phyloP scores from a whole-genome alignment of 768 basidiomycete genomes.

The Pulveroboletus sp. region DNA sequence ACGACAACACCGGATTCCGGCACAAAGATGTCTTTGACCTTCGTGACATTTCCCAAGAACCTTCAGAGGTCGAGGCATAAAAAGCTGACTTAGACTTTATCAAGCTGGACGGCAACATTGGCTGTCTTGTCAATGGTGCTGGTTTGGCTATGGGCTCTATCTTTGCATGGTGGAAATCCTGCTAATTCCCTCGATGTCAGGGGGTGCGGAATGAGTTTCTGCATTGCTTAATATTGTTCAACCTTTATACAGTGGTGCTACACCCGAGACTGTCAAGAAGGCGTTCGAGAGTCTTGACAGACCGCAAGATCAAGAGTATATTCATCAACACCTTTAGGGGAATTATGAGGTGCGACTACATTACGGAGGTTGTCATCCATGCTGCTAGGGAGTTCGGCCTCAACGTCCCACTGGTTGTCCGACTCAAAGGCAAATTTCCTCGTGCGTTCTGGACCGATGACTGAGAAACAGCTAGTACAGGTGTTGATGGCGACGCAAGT shows the following conservation, averaged over 20 bases:
- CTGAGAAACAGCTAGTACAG: slow-evolving; percentile 78
- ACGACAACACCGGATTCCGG: slow-evolving; percentile 98
- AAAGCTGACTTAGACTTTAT: slow-evolving; percentile 97
- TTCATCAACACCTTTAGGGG: slow-evolving; percentile 99
- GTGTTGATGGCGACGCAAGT: slow-evolving; percentile 69
- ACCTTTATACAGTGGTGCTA: slow-evolving; percentile 71
- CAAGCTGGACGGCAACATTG: slow-evolving; percentile 96
- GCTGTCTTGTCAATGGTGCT: slow-evolving; percentile 97
- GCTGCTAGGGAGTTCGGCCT: slow-evolving; percentile 90
- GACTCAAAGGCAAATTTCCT: slow-evolving; percentile 95
- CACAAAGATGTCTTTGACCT: slow-evolving; percentile 87
- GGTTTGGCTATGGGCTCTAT: slow-evolving; percentile 98
- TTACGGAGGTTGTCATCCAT: slow-evolving; percentile 97
- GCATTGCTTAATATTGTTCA: background rate
- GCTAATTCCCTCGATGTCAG: slow-evolving; percentile 99
- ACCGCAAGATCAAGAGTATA: slow-evolving; percentile 94
- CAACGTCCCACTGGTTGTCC: slow-evolving; percentile 84
- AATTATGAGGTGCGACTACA: slow-evolving; percentile 99
- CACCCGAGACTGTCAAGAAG: slow-evolving; percentile 99
- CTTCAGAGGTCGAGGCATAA: slow-evolving; percentile 97
- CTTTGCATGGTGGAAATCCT: slow-evolving; percentile 92
- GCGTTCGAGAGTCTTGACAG: slow-evolving; percentile 95
- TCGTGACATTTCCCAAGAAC: slow-evolving; percentile 91
- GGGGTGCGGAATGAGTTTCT: slow-evolving; percentile 51
- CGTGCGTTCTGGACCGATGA: slow-evolving; percentile 78